phyloP scores from a whole-genome alignment of 2,329 filamentous ascomycete genomes.

The Myriangium duriaei region DNA sequence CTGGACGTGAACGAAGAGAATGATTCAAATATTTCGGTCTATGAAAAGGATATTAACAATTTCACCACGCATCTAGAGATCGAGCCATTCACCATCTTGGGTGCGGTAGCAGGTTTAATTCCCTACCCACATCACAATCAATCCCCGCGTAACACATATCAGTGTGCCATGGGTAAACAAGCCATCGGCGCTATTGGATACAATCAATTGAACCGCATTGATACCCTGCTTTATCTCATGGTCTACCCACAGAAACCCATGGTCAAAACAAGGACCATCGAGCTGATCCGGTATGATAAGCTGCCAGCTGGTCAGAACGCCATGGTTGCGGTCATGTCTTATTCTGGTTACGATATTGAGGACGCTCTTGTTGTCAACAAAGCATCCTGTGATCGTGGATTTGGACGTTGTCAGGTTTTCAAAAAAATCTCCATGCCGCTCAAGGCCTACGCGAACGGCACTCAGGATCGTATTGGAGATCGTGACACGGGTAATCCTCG shows the following conservation, averaged over 20 bases:
- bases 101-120: constrained; percentile 89
- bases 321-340: constrained; percentile 97
- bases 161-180: constrained; percentile 99
- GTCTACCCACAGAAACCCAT: constrained; percentile 96
- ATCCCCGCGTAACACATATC: constrained; percentile 95
- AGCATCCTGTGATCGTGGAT: constrained; percentile 85
- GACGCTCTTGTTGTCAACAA: constrained; percentile 96
- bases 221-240: constrained; percentile 89
- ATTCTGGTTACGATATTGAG: constrained; percentile 98
- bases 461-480: constrained; percentile 49
- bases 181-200: constrained; percentile 96
- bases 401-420: constrained; percentile 96
- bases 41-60: constrained; percentile 70
- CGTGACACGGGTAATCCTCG: constrained; percentile 37
- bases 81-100: constrained; percentile 92
- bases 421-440: constrained; percentile 81
- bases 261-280: constrained; percentile 94
- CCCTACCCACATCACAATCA: constrained; percentile 99
- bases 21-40: constrained; percentile 82
- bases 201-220: constrained; percentile 94
- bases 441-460: constrained; percentile 77
- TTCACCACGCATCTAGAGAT: constrained; percentile 92
- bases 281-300: constrained; percentile 94
- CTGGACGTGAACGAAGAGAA: constrained; percentile 98
- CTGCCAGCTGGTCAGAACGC: constrained; percentile 94